Percentiles rank a stretch among this genome's conserved stretches.
Evolutionary conservation across 257 asterid species (phyloP).

Genomic region (Primulina huaijiensis): DNA sequence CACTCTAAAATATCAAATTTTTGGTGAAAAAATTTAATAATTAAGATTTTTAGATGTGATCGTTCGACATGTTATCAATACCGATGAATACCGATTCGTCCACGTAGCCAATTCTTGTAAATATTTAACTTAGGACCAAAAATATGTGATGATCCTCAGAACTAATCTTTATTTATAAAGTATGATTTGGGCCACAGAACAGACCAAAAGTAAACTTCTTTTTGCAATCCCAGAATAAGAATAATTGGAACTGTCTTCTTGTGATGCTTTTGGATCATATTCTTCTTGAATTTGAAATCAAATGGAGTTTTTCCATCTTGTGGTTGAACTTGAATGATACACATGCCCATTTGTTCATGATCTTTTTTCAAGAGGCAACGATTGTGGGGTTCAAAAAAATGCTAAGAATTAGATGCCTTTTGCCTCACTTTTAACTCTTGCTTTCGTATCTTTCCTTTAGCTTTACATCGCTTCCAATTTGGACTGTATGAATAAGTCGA

Average conservation of each 20-base stretch:
- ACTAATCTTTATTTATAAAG: neutral
- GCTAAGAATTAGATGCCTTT: neutral
- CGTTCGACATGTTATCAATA: no score
- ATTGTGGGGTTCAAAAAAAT: neutral
- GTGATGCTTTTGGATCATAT: neutral
- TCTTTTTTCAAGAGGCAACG: neutral
- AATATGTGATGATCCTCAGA: neutral
- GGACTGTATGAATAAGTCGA: neutral
- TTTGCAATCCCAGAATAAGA: neutral
- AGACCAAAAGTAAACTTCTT: neutral
- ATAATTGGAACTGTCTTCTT: neutral
- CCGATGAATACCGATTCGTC: neutral
- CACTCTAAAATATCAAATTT: no score
- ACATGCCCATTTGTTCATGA: neutral
- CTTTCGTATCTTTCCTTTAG: neutral
- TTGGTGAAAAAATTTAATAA: neutral
- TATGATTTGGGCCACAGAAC: neutral
- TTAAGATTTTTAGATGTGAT: no score
- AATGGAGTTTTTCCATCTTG: neutral
- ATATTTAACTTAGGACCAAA: neutral
- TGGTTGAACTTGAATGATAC: neutral
- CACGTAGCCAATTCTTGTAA: neutral
- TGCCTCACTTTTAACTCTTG: neutral
- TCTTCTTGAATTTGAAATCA: neutral
- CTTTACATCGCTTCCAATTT: neutral